phyloP scores from a whole-genome alignment of 208 protist genomes.

The Leishmania amazonensis region DNA sequence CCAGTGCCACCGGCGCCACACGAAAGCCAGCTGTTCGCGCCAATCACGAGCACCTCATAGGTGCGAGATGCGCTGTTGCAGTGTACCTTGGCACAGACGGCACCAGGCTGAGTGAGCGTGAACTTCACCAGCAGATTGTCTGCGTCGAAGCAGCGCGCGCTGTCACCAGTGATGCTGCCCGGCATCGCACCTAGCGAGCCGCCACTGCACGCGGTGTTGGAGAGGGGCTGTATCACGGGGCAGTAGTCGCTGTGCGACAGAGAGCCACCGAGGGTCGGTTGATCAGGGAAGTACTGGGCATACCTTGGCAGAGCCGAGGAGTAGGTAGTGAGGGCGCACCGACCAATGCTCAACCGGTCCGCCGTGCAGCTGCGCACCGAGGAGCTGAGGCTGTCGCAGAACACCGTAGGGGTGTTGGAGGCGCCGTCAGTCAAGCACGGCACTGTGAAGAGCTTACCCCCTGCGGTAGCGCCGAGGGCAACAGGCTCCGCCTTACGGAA shows the following conservation, averaged over 20 bases:
- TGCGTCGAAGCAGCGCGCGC: conserved; percentile 14
- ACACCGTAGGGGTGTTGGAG: conserved; percentile 46
- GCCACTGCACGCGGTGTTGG: conserved; percentile 26
- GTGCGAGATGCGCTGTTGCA: conserved; percentile 17
- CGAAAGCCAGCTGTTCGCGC: conserved; percentile 10
- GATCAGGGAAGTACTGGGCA: conserved; percentile 53
- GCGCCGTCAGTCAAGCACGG: conserved; percentile 38
- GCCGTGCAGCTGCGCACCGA: conserved; percentile 34
- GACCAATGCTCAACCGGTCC: conserved; percentile 36
- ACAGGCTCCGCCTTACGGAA: conserved; percentile 64
- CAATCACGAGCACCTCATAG: conserved; percentile 28
- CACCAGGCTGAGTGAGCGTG: not conserved
- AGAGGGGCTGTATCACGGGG: conserved; percentile 35
- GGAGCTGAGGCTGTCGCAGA: conserved; percentile 39
- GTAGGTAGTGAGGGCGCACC: conserved; percentile 26
- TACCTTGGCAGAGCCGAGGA: conserved; percentile 24
- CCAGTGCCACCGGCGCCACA: conserved; percentile 23
- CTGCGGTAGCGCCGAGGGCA: conserved; percentile 57
- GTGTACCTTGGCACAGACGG: conserved; percentile 31
- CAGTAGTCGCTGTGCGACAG: conserved; percentile 56
- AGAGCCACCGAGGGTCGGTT: conserved; percentile 22
- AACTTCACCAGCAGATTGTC: conserved; percentile 6
- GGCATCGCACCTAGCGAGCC: conserved; percentile 7
- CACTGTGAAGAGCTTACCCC: conserved; percentile 47
- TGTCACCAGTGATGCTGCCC: conserved; percentile 13